Evolutionary conservation across 306 rosid genomes (phyloP).

Genomic region (Mimosa bimucronata): DNA sequence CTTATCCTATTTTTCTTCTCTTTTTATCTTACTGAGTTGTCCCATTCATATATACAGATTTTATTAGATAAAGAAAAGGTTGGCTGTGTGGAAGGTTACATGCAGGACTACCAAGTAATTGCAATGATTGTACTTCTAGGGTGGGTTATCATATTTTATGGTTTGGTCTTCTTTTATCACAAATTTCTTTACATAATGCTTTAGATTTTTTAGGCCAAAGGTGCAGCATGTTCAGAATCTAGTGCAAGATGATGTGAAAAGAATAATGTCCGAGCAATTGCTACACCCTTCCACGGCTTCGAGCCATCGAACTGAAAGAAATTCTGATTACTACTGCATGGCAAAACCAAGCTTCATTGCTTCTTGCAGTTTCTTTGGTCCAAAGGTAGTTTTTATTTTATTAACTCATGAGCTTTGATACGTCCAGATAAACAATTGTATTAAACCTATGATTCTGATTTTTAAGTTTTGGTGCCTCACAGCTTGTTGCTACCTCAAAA

Average conservation of each 20-base stretch:
- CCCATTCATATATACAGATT: constrained; percentile 49
- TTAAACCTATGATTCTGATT: not conserved
- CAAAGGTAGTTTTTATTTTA: constrained; percentile 56
- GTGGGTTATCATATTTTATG: constrained; percentile 45
- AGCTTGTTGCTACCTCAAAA: not conserved
- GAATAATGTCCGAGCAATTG: constrained; percentile 71
- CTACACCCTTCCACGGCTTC: constrained; percentile 52
- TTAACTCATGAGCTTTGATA: not conserved
- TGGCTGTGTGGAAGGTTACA: constrained; percentile 55
- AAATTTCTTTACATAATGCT: constrained; percentile 11
- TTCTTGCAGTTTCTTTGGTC: constrained; percentile 86
- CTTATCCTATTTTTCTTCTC: constrained; percentile 1
- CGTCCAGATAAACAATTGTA: not conserved
- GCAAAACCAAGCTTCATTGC: constrained; percentile 74
- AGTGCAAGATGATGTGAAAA: constrained; percentile 67
- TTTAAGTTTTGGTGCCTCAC: not conserved
- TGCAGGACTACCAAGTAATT: constrained; percentile 83
- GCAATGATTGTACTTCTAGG: constrained; percentile 90
- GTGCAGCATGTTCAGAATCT: constrained; percentile 63
- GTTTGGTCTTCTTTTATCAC: constrained; percentile 13
- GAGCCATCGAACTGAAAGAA: constrained; percentile 41
- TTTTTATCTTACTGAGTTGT: constrained; percentile 25
- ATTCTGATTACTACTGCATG: constrained; percentile 42
- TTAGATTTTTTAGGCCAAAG: constrained; percentile 67
- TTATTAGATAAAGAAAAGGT: constrained; percentile 65